These are phyloP conservation scores for Puccinia novopanici DNA, from an alignment of 1,284 basidiomycete genomes.

Conservation along the genomic window DNA sequence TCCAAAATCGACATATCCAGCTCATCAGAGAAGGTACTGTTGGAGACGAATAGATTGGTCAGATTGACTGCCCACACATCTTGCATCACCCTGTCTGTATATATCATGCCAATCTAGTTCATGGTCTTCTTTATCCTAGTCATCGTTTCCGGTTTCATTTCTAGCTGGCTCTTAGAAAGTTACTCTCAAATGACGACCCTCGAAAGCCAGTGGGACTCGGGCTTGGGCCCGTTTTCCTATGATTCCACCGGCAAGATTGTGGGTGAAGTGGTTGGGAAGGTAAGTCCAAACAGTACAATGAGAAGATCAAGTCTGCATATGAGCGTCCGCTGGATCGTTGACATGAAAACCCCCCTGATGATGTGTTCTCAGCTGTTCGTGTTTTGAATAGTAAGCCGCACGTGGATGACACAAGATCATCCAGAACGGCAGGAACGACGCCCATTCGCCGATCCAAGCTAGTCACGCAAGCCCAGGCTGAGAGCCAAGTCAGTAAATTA, in stretches of 20 bases:
- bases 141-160: conserved; percentile 41
- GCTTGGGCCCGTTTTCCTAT: conserved; percentile 31
- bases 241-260: conserved; percentile 45
- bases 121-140: conserved; percentile 46
- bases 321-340: too few species aligned
- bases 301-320: neutral
- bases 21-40: too few species aligned
- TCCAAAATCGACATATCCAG: neutral
- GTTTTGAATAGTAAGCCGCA: conserved; percentile 32
- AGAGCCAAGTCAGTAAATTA: conserved; percentile 7
- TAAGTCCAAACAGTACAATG: neutral
- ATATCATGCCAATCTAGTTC: conserved; percentile 13
- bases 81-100: conserved; percentile 18
- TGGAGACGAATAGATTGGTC: conserved; percentile 32
- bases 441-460: neutral
- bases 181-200: conserved; percentile 7
- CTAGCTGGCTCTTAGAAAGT: conserved; percentile 44
- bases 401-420: conserved; percentile 3
- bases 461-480: neutral
- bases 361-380: conserved; percentile 43
- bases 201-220: neutral
- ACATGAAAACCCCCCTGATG: neutral
- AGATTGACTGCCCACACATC: conserved; percentile 13
- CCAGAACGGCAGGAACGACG: neutral
- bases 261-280: conserved; percentile 48